Conservation (phyloP, 768 basidiomycete genomes). For the Tulasnella sp. region DNA sequence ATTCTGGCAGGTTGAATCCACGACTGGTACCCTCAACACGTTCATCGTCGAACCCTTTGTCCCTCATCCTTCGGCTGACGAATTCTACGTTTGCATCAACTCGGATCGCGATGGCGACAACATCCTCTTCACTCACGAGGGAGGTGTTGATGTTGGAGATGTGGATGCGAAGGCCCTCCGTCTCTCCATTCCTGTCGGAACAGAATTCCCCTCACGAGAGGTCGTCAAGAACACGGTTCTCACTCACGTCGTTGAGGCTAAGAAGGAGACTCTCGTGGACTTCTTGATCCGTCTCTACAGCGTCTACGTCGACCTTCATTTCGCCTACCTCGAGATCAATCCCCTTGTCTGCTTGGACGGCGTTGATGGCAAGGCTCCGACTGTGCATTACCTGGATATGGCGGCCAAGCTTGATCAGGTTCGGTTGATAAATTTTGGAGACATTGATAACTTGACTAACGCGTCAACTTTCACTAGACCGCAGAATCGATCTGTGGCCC, state of each 20-base stretch:
- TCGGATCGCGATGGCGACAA: conserved; percentile 89
- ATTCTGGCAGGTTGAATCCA: conserved; percentile 64
- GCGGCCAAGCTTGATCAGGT: conserved; percentile 96
- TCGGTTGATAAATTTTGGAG: background rate
- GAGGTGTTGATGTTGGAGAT: conserved; percentile 97
- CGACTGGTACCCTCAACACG: conserved; percentile 90
- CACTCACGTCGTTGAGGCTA: conserved; percentile 61
- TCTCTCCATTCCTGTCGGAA: conserved; percentile 67
- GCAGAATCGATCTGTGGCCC: conserved; percentile 96
- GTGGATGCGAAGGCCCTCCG: conserved; percentile 95
- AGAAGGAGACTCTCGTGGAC: conserved; percentile 84
- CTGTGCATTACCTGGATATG: conserved; percentile 97
- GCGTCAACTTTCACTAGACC: conserved; percentile 34
- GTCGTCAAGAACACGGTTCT: conserved; percentile 67
- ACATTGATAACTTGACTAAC: background rate
- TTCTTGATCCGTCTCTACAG: conserved; percentile 92
- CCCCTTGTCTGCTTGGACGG: conserved; percentile 90
- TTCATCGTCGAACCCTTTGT: conserved; percentile 99
- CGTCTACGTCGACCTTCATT: conserved; percentile 97
- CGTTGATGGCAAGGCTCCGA: conserved; percentile 53
- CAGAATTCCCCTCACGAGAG: conserved; percentile 73
- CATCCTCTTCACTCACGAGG: conserved; percentile 98
- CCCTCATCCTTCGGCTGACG: conserved; percentile 85
- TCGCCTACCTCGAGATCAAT: conserved; percentile 99
- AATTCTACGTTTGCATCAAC: conserved; percentile 98